Conservation (phyloP, 192 early-diverging fungal genomes). For the Spizellomyces sp. region DNA sequence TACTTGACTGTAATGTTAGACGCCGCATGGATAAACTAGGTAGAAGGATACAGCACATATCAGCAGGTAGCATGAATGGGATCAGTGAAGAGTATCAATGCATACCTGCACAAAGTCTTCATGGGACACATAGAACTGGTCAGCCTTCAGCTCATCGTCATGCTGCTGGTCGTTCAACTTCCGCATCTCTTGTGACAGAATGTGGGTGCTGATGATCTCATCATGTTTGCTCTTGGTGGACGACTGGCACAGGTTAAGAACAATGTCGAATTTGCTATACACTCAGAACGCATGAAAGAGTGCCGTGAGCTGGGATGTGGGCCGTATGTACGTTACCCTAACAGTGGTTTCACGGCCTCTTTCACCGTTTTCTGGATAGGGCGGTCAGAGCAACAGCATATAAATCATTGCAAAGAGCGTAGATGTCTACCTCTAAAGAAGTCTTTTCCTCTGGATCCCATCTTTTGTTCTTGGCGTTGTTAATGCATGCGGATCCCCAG, state of each 20-base stretch:
- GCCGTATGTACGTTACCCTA: neutral
- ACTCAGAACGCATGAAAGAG: neutral
- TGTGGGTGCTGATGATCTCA: conserved; percentile 3
- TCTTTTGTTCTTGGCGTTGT: neutral
- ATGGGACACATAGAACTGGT: conserved; percentile 3
- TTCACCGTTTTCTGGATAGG: too few relatives aligned
- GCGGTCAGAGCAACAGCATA: too few relatives aligned
- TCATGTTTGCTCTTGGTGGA: neutral
- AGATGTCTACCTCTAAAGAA: too few relatives aligned
- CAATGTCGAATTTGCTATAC: conserved; percentile 20
- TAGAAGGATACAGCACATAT: neutral
- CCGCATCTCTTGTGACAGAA: conserved; percentile 1
- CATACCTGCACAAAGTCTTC: conserved; percentile 18
- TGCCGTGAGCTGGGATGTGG: too few relatives aligned
- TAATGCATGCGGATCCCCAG: neutral
- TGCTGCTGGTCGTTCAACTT: too few relatives aligned
- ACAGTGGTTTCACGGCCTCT: neutral
- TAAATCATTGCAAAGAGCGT: too few relatives aligned
- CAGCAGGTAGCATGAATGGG: neutral
- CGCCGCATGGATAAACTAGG: conserved; percentile 14
- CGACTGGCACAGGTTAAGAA: conserved; percentile 4
- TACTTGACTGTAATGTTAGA: conserved; percentile 18
- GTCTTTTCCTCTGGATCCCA: too few relatives aligned
- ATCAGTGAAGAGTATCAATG: neutral
- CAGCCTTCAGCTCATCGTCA: neutral